These are phyloP conservation scores for Cyberlindnera maritima DNA, from an alignment of 805 yeast genomes.

Conservation along the genomic window DNA sequence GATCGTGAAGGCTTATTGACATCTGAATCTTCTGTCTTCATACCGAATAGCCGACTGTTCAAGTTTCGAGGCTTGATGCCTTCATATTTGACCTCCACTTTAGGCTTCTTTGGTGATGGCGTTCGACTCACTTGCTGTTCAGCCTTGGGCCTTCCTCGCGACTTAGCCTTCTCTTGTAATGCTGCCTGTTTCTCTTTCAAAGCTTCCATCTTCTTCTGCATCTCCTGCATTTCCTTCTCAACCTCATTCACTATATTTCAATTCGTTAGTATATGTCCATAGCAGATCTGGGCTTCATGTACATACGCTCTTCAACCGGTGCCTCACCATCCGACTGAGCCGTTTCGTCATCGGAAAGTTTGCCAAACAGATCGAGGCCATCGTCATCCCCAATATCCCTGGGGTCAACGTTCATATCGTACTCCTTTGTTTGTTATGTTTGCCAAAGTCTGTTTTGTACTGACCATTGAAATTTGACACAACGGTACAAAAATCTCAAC, in stretches of 20 bases:
- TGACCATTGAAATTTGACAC: too few relatives aligned
- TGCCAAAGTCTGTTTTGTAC: too few relatives aligned
- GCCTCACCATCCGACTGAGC: background rate
- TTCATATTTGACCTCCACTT: background rate
- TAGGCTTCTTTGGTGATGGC: conserved; percentile 14
- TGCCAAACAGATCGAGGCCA: conserved; percentile 8
- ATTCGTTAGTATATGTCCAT: background rate
- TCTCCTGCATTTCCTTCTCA: background rate
- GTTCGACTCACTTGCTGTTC: conserved; percentile 11
- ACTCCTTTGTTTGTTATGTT: too few relatives aligned
- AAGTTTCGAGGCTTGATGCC: conserved; percentile 6
- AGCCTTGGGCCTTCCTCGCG: background rate
- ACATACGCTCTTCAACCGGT: background rate
- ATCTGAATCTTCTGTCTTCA: background rate
- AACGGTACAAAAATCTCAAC: background rate
- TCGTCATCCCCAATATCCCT: conserved; percentile 11
- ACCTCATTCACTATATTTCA: background rate
- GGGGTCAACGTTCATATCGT: conserved; percentile 16
- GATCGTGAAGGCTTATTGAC: background rate
- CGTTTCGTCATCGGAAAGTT: conserved; percentile 14
- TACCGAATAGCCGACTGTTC: background rate
- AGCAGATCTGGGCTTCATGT: background rate
- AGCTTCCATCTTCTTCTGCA: background rate
- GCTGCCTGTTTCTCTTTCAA: background rate
- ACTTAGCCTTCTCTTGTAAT: background rate